Evolutionary conservation across 176 grass and related monocot genomes (phyloP).

Genomic region (Eleusine coracana): DNA sequence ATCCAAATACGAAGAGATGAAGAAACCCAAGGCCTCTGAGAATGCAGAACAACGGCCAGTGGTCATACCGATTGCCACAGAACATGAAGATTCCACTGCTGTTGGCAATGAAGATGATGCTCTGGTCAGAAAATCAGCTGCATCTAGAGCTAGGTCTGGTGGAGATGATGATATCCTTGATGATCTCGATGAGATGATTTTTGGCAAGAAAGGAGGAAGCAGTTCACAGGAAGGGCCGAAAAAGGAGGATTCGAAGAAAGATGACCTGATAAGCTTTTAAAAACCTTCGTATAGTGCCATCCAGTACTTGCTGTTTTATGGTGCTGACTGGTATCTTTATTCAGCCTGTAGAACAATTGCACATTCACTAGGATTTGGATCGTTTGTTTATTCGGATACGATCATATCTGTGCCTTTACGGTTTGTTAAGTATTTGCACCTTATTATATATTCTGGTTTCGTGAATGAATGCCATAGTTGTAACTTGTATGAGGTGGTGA

Average conservation of each 20-base stretch:
- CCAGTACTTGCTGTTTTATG: slow-evolving; percentile 35
- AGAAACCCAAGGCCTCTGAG: slow-evolving; percentile 49
- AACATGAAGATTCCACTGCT: slow-evolving; percentile 68
- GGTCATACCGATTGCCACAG: slow-evolving; percentile 76
- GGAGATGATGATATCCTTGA: slow-evolving; percentile 85
- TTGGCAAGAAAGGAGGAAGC: slow-evolving; percentile 80
- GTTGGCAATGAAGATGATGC: slow-evolving; percentile 74
- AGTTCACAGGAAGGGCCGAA: slow-evolving; percentile 56
- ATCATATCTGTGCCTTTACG: slow-evolving; percentile 29
- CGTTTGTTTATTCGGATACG: slow-evolving; percentile 42
- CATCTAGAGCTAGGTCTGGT: slow-evolving; percentile 62
- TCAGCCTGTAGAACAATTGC: slow-evolving; percentile 44
- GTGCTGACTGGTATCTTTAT: slow-evolving; percentile 39
- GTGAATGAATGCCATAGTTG: slow-evolving; percentile 6
- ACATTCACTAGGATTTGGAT: slow-evolving; percentile 45
- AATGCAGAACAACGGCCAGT: slow-evolving; percentile 64
- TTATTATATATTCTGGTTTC: slow-evolving; percentile 27
- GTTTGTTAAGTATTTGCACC: slow-evolving; percentile 25
- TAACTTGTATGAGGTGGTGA: slow-evolving; percentile 25
- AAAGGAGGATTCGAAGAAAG: slow-evolving; percentile 63
- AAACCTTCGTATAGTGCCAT: slow-evolving; percentile 2
- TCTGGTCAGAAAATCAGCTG: slow-evolving; percentile 71
- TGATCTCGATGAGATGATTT: slow-evolving; percentile 96
- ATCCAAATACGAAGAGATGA: slow-evolving; percentile 80
- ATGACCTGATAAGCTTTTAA: slow-evolving; percentile 91